Evolutionary conservation across 2,329 filamentous ascomycete species (phyloP).

Genomic region (Alternaria rosae): DNA sequence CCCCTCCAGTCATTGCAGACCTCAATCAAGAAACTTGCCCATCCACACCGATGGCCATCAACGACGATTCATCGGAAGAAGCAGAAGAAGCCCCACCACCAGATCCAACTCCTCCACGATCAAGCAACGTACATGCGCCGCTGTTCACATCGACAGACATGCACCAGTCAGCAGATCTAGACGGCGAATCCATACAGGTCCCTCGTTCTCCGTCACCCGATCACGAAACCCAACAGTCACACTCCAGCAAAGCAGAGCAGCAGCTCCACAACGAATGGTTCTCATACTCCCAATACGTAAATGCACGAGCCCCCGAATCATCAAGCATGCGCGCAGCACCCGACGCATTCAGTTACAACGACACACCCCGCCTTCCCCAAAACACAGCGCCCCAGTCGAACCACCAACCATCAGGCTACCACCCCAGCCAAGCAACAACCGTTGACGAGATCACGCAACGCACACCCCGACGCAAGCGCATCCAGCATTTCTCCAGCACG

Average conservation of each 20-base stretch:
- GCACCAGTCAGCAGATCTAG: slow-evolving; percentile 25
- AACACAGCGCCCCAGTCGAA: not conserved
- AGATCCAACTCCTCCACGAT: slow-evolving; percentile 10
- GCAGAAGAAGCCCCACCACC: slow-evolving; percentile 15
- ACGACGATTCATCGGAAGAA: slow-evolving; percentile 31
- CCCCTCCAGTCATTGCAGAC: slow-evolving; percentile 14
- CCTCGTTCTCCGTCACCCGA: slow-evolving; percentile 30
- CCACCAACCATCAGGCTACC: slow-evolving; percentile 7
- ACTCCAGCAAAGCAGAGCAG: slow-evolving; percentile 44
- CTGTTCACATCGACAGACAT: slow-evolving; percentile 6
- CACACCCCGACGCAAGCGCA: slow-evolving; percentile 28
- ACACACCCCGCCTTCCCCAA: slow-evolving; percentile 22
- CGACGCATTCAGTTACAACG: slow-evolving; percentile 38
- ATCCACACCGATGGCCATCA: slow-evolving; percentile 36
- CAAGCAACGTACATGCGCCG: not conserved
- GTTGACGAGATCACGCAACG: slow-evolving; percentile 37
- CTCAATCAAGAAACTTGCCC: slow-evolving; percentile 26
- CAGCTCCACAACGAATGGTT: slow-evolving; percentile 43
- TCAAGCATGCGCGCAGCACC: slow-evolving; percentile 39
- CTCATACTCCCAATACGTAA: slow-evolving; percentile 42
- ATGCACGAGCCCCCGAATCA: slow-evolving; percentile 20
- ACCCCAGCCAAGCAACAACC: slow-evolving; percentile 45
- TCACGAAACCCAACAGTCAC: slow-evolving; percentile 34
- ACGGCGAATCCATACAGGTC: slow-evolving; percentile 31
- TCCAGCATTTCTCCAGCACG: slow-evolving; percentile 19